phyloP scores from a whole-genome alignment of 2,329 filamentous ascomycete species.

The Talaromyces sp. region DNA sequence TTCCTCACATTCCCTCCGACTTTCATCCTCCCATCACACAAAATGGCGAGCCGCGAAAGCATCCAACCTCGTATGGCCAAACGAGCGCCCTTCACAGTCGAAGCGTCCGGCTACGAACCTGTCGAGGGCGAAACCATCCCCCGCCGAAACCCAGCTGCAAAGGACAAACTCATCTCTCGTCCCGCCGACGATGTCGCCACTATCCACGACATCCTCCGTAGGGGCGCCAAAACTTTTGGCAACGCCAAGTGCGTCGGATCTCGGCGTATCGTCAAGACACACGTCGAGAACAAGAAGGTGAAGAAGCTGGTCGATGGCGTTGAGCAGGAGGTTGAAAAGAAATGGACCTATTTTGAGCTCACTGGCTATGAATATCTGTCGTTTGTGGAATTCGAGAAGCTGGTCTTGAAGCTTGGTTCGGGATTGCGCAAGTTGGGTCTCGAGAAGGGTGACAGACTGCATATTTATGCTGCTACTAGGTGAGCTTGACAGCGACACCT shows the following conservation, averaged over 20 bases:
- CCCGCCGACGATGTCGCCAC: constrained; percentile 70
- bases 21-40: not conserved
- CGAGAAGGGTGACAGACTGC: constrained; percentile 63
- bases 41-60: constrained; percentile 19
- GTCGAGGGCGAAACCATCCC: constrained; percentile 80
- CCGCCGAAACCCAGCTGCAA: constrained; percentile 67
- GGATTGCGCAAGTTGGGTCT: constrained; percentile 74
- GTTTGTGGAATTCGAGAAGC: constrained; percentile 73
- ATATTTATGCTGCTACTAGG: constrained; percentile 83
- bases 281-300: constrained; percentile 82
- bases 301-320: constrained; percentile 83
- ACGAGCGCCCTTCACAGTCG: constrained; percentile 71
- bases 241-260: constrained; percentile 65
- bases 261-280: constrained; percentile 70
- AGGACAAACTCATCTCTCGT: constrained; percentile 64
- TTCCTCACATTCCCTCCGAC: not conserved
- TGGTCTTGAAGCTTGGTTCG: constrained; percentile 65
- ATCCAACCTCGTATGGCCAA: constrained; percentile 55
- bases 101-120: constrained; percentile 64
- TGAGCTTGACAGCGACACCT: constrained; percentile 35
- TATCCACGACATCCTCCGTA: constrained; percentile 72
- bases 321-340: constrained; percentile 76
- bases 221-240: constrained; percentile 61
- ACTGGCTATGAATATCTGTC: constrained; percentile 71
- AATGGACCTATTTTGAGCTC: constrained; percentile 88